Evolutionary conservation across 2,329 filamentous ascomycete species (phyloP).

Genomic region (Ophioceras dolichostomum): DNA sequence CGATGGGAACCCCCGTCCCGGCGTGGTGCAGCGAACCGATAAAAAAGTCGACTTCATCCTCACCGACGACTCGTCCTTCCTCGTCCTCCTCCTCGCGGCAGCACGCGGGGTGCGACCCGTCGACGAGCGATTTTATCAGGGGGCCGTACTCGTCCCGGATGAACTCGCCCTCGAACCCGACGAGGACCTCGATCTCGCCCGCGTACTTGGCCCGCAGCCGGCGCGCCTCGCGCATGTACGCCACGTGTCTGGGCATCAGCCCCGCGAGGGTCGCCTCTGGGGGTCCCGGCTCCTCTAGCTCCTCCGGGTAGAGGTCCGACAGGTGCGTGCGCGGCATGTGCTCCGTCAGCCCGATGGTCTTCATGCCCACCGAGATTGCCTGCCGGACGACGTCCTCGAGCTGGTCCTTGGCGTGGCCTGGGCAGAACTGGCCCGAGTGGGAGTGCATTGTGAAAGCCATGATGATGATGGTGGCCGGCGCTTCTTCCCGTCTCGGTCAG

Average conservation of each 20-base stretch:
- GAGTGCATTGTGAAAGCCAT: conserved; percentile 99
- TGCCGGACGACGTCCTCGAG: conserved; percentile 74
- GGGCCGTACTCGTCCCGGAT: conserved; percentile 54
- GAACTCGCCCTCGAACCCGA: conserved; percentile 92
- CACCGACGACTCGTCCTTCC: conserved; percentile 1
- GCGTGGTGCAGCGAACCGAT: conserved; percentile 90
- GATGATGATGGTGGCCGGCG: too few species aligned
- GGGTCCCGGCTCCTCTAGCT: conserved; percentile 48
- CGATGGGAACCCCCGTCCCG: conserved; percentile 70
- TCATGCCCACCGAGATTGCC: conserved; percentile 68
- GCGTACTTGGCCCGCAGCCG: conserved; percentile 62
- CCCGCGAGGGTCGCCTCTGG: conserved; percentile 32
- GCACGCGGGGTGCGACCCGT: too few species aligned
- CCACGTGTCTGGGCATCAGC: conserved; percentile 46
- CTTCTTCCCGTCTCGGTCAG: too few species aligned
- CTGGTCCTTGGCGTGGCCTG: conserved; percentile 71
- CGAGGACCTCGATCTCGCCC: conserved; percentile 59
- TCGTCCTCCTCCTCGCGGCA: conserved; percentile 21
- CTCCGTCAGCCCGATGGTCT: conserved; percentile 79
- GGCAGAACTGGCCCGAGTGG: conserved; percentile 95
- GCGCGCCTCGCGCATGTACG: conserved; percentile 64
- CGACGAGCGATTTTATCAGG: conserved; percentile 45
- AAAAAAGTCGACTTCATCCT: conserved; percentile 60
- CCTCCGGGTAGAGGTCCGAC: conserved; percentile 83
- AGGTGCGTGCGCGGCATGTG: conserved; percentile 75